These are phyloP conservation scores for Furculomyces boomerangus DNA, from an alignment of 371 early-diverging fungal species.

Conservation along the genomic window DNA sequence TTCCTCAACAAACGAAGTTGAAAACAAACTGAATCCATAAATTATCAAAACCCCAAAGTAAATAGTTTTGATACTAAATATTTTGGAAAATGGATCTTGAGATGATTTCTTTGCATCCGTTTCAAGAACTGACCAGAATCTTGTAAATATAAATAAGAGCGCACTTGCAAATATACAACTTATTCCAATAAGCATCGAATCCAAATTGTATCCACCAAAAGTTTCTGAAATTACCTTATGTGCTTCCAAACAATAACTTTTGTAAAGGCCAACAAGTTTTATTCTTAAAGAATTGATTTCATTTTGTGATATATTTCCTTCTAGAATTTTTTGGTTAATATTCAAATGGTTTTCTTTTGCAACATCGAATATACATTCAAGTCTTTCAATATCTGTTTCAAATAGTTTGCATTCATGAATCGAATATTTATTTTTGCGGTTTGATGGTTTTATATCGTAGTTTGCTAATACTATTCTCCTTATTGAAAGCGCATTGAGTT, in stretches of 20 bases:
- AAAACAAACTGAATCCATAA: conserved; percentile 27
- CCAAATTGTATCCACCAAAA: conserved; percentile 33
- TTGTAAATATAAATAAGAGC: conserved; percentile 1
- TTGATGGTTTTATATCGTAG: not conserved
- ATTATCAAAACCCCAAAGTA: too few species aligned
- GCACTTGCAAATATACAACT: conserved; percentile 3
- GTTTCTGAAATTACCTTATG: conserved; percentile 28
- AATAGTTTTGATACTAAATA: too few species aligned
- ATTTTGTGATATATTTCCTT: not conserved
- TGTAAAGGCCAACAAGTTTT: conserved; percentile 7
- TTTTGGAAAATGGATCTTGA: not conserved
- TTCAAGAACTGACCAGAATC: too few species aligned
- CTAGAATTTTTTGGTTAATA: not conserved
- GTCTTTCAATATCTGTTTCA: not conserved
- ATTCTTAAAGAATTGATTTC: not conserved
- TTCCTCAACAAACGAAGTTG: conserved; percentile 61
- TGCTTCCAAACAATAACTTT: conserved; percentile 19
- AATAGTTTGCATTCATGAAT: not conserved
- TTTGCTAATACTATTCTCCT: conserved; percentile 47
- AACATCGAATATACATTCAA: not conserved
- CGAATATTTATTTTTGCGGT: conserved; percentile 26
- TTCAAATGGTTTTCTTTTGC: not conserved
- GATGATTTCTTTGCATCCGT: not conserved
- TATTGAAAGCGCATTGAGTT: conserved; percentile 5
- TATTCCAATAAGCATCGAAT: conserved; percentile 29